Evolutionary conservation across 1,284 basidiomycete species (phyloP).

Genomic region (Puccinia polysora): DNA sequence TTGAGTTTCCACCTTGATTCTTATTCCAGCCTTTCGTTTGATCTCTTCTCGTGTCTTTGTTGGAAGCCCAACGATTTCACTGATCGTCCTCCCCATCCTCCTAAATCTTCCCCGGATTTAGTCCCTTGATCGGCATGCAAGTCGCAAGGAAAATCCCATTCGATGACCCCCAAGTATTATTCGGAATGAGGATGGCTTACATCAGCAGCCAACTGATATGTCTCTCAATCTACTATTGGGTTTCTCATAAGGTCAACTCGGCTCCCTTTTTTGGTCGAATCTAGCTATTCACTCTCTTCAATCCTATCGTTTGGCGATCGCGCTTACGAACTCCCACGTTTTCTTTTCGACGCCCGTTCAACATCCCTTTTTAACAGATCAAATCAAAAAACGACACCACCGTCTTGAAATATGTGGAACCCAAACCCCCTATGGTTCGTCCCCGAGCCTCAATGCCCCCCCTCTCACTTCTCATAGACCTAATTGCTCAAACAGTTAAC

Average conservation of each 20-base stretch:
- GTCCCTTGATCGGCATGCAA: conserved; percentile 49
- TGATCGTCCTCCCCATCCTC: conserved; percentile 61
- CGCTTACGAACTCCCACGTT: no score
- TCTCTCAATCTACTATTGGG: conserved; percentile 70
- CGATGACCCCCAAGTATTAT: conserved; percentile 76
- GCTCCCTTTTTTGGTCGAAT: background rate
- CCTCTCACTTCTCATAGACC: no score
- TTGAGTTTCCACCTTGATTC: conserved; percentile 19
- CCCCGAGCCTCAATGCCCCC: no score
- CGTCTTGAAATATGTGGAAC: conserved; percentile 77
- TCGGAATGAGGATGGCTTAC: conserved; percentile 79
- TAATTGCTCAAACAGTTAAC: background rate
- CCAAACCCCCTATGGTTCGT: conserved; percentile 55
- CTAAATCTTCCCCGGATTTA: background rate
- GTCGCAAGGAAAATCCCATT: conserved; percentile 87
- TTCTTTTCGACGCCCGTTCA: no score
- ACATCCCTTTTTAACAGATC: conserved; percentile 60
- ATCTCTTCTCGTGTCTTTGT: background rate
- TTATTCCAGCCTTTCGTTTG: background rate
- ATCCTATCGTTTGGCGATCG: no score
- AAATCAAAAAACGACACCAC: conserved; percentile 92
- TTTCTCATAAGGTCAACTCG: conserved; percentile 61
- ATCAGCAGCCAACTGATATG: conserved; percentile 68
- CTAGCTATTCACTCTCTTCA: no score
- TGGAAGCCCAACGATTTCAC: conserved; percentile 20